phyloP scores from a whole-genome alignment of 2,329 filamentous ascomycete genomes.

The Aspergillus bombycis region DNA sequence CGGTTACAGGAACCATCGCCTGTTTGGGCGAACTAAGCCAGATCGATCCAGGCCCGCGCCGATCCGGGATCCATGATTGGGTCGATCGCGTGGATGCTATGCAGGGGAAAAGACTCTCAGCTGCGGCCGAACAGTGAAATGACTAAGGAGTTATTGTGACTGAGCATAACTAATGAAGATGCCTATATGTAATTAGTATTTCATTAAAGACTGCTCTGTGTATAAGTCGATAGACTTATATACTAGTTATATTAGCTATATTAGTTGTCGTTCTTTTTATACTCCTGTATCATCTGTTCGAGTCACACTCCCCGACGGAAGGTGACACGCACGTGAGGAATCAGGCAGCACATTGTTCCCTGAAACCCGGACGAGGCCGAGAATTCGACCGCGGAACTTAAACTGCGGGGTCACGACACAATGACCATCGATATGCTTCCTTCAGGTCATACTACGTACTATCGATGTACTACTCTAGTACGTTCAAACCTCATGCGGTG shows the following conservation, averaged over 20 bases:
- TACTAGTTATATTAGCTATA: not conserved
- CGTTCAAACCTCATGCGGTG: not conserved
- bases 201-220: not conserved
- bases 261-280: not conserved
- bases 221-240: not conserved
- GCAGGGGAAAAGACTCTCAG: constrained; percentile 2
- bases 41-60: constrained; percentile 1
- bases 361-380: not conserved
- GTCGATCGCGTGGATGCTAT: not conserved
- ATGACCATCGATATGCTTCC: not conserved
- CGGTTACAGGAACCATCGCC: not conserved
- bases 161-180: not conserved
- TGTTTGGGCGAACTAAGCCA: not conserved
- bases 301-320: not conserved
- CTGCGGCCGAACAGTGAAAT: not conserved
- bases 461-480: not conserved
- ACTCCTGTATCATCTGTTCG: not conserved
- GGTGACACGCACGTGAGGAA: not conserved
- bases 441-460: not conserved
- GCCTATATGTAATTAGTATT: not conserved
- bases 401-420: not conserved
- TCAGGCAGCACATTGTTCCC: not conserved
- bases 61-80: constrained; percentile 4
- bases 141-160: not conserved
- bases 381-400: not conserved